Percentiles rank a stretch among this genome's conserved stretches.
Conservation (phyloP, 805 yeast species). For the Pichia gijzeniarum region DNA sequence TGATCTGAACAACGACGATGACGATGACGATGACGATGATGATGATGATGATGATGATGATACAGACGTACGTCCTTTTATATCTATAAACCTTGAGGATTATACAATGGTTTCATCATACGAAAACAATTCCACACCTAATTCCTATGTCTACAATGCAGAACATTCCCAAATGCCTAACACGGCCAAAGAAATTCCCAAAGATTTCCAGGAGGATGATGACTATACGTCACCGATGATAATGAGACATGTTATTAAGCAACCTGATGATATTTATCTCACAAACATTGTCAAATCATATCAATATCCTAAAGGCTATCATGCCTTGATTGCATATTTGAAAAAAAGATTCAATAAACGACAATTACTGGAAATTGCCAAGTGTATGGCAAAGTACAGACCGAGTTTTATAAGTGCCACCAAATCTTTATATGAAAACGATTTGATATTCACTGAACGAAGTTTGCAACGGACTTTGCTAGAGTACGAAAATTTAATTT, state of each 20-base stretch:
- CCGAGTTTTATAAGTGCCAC: slow-evolving; percentile 77
- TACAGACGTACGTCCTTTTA: slow-evolving; percentile 25
- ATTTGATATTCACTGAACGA: slow-evolving; percentile 55
- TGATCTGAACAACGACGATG: background rate
- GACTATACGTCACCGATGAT: slow-evolving; percentile 53
- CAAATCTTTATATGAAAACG: slow-evolving; percentile 64
- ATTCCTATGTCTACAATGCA: slow-evolving; percentile 43
- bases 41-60: slow-evolving; percentile 22
- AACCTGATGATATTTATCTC: slow-evolving; percentile 42
- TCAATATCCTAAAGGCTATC: slow-evolving; percentile 59
- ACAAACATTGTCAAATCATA: slow-evolving; percentile 40
- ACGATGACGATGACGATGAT: background rate
- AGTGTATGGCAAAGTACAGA: slow-evolving; percentile 57
- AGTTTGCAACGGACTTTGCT: slow-evolving; percentile 49
- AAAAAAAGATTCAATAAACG: slow-evolving; percentile 41
- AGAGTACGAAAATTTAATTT: slow-evolving; percentile 51
- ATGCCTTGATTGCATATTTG: slow-evolving; percentile 50
- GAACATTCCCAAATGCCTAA: slow-evolving; percentile 48
- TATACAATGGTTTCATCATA: slow-evolving; percentile 29
- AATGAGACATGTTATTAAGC: slow-evolving; percentile 50
- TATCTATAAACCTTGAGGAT: slow-evolving; percentile 24
- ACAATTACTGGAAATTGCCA: slow-evolving; percentile 39
- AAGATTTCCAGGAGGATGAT: slow-evolving; percentile 31
- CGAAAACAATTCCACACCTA: slow-evolving; percentile 29
- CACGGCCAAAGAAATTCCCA: slow-evolving; percentile 38